Percentiles rank a stretch among this genome's conserved stretches.
phyloP scores from a whole-genome alignment of 345 rosid genomes.

The Turnera subulata region DNA sequence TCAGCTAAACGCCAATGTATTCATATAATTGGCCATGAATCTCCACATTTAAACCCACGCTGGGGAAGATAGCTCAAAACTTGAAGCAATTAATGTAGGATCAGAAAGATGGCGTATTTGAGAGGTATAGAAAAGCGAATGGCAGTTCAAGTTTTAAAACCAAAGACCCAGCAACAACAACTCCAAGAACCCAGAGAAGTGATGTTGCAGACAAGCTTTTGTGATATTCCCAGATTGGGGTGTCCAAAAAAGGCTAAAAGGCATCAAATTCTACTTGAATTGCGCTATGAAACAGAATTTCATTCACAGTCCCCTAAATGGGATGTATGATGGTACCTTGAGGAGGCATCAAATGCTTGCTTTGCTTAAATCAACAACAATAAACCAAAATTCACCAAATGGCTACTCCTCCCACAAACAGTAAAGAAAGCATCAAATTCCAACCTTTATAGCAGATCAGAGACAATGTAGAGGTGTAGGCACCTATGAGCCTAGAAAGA shows the following conservation, averaged over 20 bases:
- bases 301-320: conserved; percentile 35
- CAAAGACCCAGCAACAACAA: conserved; percentile 28
- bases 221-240: conserved; percentile 44
- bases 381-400: conserved; percentile 35
- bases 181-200: conserved; percentile 13
- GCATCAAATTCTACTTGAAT: conserved; percentile 54
- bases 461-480: conserved; percentile 17
- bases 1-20: conserved; percentile 28
- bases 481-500: conserved; percentile 23
- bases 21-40: conserved; percentile 11
- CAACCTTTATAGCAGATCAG: conserved; percentile 36
- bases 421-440: conserved; percentile 62
- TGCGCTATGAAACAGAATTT: conserved; percentile 41
- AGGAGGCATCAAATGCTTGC: conserved; percentile 64
- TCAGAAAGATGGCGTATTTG: conserved; percentile 4
- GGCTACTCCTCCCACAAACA: conserved; percentile 45
- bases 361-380: conserved; percentile 39
- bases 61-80: conserved; percentile 24
- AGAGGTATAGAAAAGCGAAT: conserved; percentile 8
- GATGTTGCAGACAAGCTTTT: conserved; percentile 34
- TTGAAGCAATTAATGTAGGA: conserved; percentile 16
- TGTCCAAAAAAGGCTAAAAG: conserved; percentile 29
- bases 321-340: conserved; percentile 26
- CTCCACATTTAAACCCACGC: conserved; percentile 25
- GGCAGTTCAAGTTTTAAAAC: conserved; percentile 29